Conservation (phyloP, 805 yeast genomes). For the Wickerhamiella alocasiicola region DNA sequence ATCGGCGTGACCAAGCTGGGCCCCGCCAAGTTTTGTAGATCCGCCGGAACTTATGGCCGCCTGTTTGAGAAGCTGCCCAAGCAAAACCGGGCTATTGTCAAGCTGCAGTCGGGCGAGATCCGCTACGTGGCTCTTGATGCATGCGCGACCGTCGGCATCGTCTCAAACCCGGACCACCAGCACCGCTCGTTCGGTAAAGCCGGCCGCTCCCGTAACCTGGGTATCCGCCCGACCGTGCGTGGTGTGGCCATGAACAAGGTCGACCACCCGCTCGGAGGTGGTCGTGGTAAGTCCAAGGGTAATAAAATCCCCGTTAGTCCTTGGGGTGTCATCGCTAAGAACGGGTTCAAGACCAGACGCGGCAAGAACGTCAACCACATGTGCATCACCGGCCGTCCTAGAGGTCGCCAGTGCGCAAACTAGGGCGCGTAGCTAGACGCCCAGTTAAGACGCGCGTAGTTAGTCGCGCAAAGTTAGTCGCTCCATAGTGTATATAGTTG, state of each 20-base stretch:
- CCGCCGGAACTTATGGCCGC: constrained; percentile 93
- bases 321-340: constrained; percentile 90
- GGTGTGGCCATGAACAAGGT: constrained; percentile 97
- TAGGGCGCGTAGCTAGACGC: no score
- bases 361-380: constrained; percentile 73
- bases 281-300: constrained; percentile 97
- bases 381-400: constrained; percentile 86
- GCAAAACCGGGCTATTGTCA: constrained; percentile 58
- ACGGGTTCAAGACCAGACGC: constrained; percentile 84
- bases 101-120: constrained; percentile 85
- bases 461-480: no score
- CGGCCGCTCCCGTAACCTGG: constrained; percentile 84
- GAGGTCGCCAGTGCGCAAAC: constrained; percentile 38
- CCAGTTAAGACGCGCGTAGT: no score
- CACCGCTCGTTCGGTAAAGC: constrained; percentile 89
- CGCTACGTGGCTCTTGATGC: constrained; percentile 77
- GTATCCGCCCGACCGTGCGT: constrained; percentile 89
- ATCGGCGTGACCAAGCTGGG: constrained; percentile 69
- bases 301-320: constrained; percentile 88
- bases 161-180: constrained; percentile 86
- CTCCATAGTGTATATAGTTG: not conserved
- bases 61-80: constrained; percentile 66
- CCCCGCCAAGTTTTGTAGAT: constrained; percentile 76
- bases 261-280: constrained; percentile 99
- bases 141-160: constrained; percentile 88